Base-by-base conservation (phyloP, 2,329 filamentous ascomycete genomes). In the Alternaria arbusti region DNA sequence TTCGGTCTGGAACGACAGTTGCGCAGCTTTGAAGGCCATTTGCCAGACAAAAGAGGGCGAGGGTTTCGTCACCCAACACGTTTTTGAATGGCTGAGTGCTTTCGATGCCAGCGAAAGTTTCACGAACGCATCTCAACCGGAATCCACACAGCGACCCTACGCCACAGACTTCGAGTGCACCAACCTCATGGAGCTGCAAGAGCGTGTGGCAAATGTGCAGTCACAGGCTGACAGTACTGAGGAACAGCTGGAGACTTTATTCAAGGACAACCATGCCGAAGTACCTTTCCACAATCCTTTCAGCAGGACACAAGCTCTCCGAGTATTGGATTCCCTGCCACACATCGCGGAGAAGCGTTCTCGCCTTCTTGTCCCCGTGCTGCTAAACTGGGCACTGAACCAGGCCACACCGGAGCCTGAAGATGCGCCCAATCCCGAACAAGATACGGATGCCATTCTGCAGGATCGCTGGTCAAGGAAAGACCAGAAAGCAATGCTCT, bases 1-100 rank as follows among this genome's bases (percentile, higher is more conserved):
- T 1, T 93, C 93, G 36, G 84, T 96, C 6, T 97, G 95, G 92
- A 92, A 97, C 64, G 93, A 97, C 72, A 88, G 92, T 1, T 88
- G 91, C 54, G 87, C 89, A 58, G 89, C 92, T 1, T 82, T 99
- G 73, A 91, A 93, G 73, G 86, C 90, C 55, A 89, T 99, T 57
- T 87, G 89, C 20, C 86, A 92, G 69, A 86, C 86, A 22, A 90
- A 91, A 68, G 80, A 83, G 43, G 93, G 92, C 22, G 94, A 97
- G 75, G 89, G 90, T 30, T 83, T 86, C 17, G 85, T 97, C 40
- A 88, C 90, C 2, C 85, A 88, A 3, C 83, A 95, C 55, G 90
- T 91, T 0, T 92, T 97, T 72, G 84, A 87, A 56, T 98, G 95
- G 94, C 82, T 98, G 23, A 66, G 59, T 36, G 56, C 69, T 46